Evolutionary conservation across 306 rosid species (phyloP).

Genomic region (Glycine soja): DNA sequence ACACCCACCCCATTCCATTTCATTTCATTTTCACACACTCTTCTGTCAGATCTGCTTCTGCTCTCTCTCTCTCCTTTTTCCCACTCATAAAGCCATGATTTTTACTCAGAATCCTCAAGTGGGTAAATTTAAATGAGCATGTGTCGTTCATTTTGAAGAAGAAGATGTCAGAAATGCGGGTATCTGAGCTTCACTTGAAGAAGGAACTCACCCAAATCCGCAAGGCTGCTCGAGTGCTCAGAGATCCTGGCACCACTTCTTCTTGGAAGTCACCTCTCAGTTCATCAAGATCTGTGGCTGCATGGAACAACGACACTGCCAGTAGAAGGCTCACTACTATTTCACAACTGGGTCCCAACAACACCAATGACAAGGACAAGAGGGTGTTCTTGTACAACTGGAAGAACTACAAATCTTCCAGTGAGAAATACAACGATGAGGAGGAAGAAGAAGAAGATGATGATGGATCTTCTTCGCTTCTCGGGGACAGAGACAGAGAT

Average conservation of each 20-base stretch:
- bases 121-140: slow-evolving; percentile 32
- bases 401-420: slow-evolving; percentile 72
- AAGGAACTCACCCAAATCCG: slow-evolving; percentile 96
- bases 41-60: slow-evolving; percentile 51
- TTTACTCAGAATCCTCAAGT: not conserved
- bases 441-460: slow-evolving; percentile 43
- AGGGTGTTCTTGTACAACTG: slow-evolving; percentile 83
- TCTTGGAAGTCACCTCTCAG: slow-evolving; percentile 87
- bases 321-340: slow-evolving; percentile 43
- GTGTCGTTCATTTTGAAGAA: not conserved
- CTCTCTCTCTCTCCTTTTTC: not conserved
- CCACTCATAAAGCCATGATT: slow-evolving; percentile 12
- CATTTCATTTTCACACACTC: slow-evolving; percentile 46
- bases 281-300: slow-evolving; percentile 74
- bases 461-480: slow-evolving; percentile 61
- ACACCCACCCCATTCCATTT: not conserved
- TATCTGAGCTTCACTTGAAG: slow-evolving; percentile 78
- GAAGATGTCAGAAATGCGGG: slow-evolving; percentile 67
- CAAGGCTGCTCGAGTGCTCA: slow-evolving; percentile 83
- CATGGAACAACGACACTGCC: slow-evolving; percentile 49
- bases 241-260: slow-evolving; percentile 96
- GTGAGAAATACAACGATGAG: slow-evolving; percentile 54
- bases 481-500: slow-evolving; percentile 63
- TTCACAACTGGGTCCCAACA: slow-evolving; percentile 16
- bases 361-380: slow-evolving; percentile 36